phyloP scores from a whole-genome alignment of 805 yeast genomes.

The Novakomyces olei region DNA sequence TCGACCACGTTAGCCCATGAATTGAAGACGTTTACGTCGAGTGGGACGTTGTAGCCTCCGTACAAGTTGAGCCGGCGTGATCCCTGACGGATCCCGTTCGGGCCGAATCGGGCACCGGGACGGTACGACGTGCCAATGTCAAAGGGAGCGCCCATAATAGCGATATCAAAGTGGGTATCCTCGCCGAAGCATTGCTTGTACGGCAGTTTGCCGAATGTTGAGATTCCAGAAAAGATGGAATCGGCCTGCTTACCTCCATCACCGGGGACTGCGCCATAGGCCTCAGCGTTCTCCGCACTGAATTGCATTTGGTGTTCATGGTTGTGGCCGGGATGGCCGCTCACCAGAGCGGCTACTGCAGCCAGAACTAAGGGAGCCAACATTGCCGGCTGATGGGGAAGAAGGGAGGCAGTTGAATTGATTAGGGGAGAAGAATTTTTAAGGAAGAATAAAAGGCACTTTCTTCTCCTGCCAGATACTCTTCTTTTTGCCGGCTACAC shows the following conservation, averaged over 20 bases:
- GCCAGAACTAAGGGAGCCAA: no score
- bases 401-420: no score
- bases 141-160: slow-evolving; percentile 61
- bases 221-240: slow-evolving; percentile 15
- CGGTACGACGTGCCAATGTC: slow-evolving; percentile 65
- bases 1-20: slow-evolving; percentile 20
- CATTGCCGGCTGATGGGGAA: no score
- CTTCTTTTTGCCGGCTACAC: no score
- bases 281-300: not conserved
- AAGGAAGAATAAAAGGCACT: not conserved
- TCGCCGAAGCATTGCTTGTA: slow-evolving; percentile 35
- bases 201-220: slow-evolving; percentile 50
- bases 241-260: slow-evolving; percentile 8
- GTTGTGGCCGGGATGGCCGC: no score
- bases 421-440: not conserved
- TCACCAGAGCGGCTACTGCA: no score
- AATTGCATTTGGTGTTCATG: no score
- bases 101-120: slow-evolving; percentile 73
- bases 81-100: slow-evolving; percentile 42
- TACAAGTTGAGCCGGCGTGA: slow-evolving; percentile 47
- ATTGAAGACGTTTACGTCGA: slow-evolving; percentile 5
- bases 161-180: slow-evolving; percentile 37
- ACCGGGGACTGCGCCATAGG: slow-evolving; percentile 2
- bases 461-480: not conserved
- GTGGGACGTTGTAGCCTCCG: slow-evolving; percentile 46